Base-by-base conservation (phyloP, 371 early-diverging fungal genomes). In the Mortierella sp. region DNA sequence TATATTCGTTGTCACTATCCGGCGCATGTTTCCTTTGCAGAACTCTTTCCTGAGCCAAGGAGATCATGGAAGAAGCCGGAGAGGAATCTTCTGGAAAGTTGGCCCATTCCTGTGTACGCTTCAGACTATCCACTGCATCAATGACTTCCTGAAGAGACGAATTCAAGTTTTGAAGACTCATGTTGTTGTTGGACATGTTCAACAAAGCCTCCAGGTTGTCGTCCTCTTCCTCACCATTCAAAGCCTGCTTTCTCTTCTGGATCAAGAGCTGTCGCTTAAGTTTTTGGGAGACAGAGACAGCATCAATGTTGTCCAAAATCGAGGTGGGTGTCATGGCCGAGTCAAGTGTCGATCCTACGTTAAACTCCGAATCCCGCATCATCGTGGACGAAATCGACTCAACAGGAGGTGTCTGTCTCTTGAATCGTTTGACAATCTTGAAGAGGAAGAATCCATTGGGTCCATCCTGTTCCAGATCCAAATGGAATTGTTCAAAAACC, bases 391-490 rank as follows among this genome's bases (percentile, higher is more conserved):
- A 64, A 19, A 68, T 68, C 14, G 61, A 69, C 43, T 60, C 7
- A 25, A 67, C 23, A 0, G 70, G 71, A 18, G 67, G 43, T 12
- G 71, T 72, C 56, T 76, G 77, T 1, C 68, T 43, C 62, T 65
- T 76, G 66, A 72, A 72, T 23, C 57, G 37, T 23, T 58, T 72
- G 29, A 77, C 72, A 56, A 77, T 47, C 57, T 77, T 77, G 63
- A 77, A 77, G 28, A 77, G 59, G 37, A 77, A 77, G 66, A 77
- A 77, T 0, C 77, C 77, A 28, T 72, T 72, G 1, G 77, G 77
- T 4, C 77, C 77, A 0, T 77, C 77, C n/a, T 68, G 68, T 29
- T 77, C 77, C 26, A 77, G 53, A 58, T 77, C 77, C 21, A 77
- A 25, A 48, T 72, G 77, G 29, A 68, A 77, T 21, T 68, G 77